phyloP scores from a whole-genome alignment of 2,329 filamentous ascomycete species.

The Phyllosticta citriasiana region DNA sequence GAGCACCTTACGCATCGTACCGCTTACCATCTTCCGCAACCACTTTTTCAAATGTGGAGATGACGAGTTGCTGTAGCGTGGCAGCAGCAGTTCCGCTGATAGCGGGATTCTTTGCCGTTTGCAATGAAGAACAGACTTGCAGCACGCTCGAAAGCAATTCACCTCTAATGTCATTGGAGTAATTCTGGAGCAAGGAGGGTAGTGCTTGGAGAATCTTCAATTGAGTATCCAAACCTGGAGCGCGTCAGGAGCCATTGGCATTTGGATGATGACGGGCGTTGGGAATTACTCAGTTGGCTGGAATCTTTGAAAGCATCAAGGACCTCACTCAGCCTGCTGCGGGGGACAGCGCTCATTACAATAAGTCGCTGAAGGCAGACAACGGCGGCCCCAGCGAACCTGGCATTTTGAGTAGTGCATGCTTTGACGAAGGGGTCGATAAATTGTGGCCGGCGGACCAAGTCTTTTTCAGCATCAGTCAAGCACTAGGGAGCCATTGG shows the following conservation, averaged over 20 bases:
- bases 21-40: constrained; percentile 65
- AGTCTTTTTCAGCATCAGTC: constrained; percentile 48
- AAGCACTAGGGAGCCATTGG: not conserved
- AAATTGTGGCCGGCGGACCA: constrained; percentile 72
- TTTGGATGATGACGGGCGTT: not conserved
- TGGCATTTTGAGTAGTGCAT: constrained; percentile 80
- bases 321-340: constrained; percentile 71
- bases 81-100: constrained; percentile 94
- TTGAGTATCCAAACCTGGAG: constrained; percentile 68
- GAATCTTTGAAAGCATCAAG: constrained; percentile 82
- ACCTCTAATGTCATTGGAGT: constrained; percentile 68
- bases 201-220: constrained; percentile 91
- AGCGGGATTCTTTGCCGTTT: constrained; percentile 83
- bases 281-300: constrained; percentile 52
- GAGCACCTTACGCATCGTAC: not conserved
- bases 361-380: constrained; percentile 84
- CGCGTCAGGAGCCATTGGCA: not conserved
- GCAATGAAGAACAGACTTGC: constrained; percentile 84
- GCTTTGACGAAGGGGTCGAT: constrained; percentile 90
- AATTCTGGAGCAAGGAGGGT: constrained; percentile 83
- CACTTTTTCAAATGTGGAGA: constrained; percentile 89
- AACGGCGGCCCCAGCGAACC: constrained; percentile 79
- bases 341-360: constrained; percentile 68
- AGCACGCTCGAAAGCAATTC: constrained; percentile 72
- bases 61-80: constrained; percentile 89